phyloP scores from a whole-genome alignment of 208 protist species.

The Wallacemonas sp. region DNA sequence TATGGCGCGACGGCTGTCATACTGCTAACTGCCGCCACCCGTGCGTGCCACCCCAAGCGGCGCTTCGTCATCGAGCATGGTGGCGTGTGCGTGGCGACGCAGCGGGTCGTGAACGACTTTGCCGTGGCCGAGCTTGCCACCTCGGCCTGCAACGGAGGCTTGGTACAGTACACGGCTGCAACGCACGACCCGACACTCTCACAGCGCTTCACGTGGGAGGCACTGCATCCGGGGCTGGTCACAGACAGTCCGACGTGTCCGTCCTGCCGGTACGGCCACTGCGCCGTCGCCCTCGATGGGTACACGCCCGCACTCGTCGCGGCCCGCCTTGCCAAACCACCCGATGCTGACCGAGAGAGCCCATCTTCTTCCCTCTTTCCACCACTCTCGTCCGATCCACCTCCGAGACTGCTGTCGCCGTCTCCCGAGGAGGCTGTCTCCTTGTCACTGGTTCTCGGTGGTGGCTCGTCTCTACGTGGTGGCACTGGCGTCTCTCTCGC shows the following conservation, averaged over 20 bases:
- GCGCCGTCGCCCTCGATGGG: slow-evolving; percentile 16
- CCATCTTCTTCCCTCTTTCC: too few species aligned
- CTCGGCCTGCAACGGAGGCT: neutral
- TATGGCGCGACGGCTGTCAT: slow-evolving; percentile 39
- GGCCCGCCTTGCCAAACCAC: neutral
- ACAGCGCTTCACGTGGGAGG: neutral
- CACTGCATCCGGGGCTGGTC: neutral
- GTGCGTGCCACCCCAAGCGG: neutral
- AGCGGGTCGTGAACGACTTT: slow-evolving; percentile 7
- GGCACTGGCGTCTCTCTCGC: too few species aligned
- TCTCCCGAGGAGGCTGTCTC: slow-evolving; percentile 4
- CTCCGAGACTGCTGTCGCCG: neutral
- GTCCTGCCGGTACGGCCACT: slow-evolving; percentile 30
- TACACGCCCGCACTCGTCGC: neutral
- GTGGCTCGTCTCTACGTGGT: slow-evolving; percentile 12
- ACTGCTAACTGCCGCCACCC: slow-evolving; percentile 7
- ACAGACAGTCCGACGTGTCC: slow-evolving; percentile 1
- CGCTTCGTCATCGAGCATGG: slow-evolving; percentile 9
- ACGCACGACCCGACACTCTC: neutral
- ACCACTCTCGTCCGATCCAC: too few species aligned
- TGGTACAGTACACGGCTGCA: neutral
- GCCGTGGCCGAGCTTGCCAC: slow-evolving; percentile 5
- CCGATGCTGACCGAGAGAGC: too few species aligned
- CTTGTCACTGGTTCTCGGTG: slow-evolving; percentile 10
- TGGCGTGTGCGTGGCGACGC: slow-evolving; percentile 11